Evolutionary conservation across 352 stramenopile species (phyloP), one percentile per base, ranked within the genome.

Genomic region (Lagenidium sp.): DNA sequence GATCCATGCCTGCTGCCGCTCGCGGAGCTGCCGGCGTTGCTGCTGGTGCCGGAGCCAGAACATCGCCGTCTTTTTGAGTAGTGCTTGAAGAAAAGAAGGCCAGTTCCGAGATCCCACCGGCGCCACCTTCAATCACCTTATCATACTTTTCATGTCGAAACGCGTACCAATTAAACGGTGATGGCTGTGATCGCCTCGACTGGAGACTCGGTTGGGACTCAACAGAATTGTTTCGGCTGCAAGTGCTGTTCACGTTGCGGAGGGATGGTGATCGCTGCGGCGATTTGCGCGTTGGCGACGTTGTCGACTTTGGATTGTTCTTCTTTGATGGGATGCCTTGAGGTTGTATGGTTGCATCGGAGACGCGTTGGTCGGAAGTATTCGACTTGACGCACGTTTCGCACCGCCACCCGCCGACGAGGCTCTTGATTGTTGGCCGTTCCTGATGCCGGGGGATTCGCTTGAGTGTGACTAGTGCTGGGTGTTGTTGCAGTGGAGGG

Each of bases 401-500:
- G 42, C 62, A 72, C 6, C 32, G 44, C 62, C 62, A 72, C 26
- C 52, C 36, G 1, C 36, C 45, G 29, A 68, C 48, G 7, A 58
- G 55, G 32, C 15, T 39, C 5, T 22, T 21, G 3, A 55, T 46
- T 2, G 48, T 35, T 5, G 26, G 44, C 3, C 55, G 55, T 31
- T 41, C 47, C 38, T 63, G 48, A 20, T n/a, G n/a, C n/a, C 54
- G 54, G 2, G 54, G 47, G 30, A 57, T 48, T 22, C 47, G 23
- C 3, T 35, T n/a, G 4, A 58, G 36, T 1, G 23, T 25, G 0
- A 24, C 7, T 8, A 73, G 60, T 10, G 56, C 68, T 4, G 72
- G 75, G 24, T 88, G 72, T 20, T 88, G 65, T 42, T 70, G 69
- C 13, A 81, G 54, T 29, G 72, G 69, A 4, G 75, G 75, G 10